Conservation (phyloP, 1,139 yeast genomes). For the Diutina pseudorugosa region DNA sequence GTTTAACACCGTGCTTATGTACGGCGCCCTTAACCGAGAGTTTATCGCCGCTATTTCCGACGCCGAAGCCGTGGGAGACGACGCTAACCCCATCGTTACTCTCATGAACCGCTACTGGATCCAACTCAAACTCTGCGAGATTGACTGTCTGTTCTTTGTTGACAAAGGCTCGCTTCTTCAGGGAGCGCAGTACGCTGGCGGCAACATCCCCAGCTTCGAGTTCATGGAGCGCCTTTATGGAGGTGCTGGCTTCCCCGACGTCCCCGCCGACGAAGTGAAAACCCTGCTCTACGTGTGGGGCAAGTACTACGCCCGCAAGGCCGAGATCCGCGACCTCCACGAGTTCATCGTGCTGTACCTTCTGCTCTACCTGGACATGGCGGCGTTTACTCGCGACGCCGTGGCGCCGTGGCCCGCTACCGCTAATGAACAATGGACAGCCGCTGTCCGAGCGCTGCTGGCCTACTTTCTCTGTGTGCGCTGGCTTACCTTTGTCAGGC, state of each 20-base stretch:
- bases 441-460: constrained; percentile 4
- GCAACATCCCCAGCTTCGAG: constrained; percentile 17
- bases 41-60: constrained; percentile 15
- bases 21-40: constrained; percentile 16
- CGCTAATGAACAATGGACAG: background rate
- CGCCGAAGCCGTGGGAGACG: background rate
- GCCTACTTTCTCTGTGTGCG: constrained; percentile 13
- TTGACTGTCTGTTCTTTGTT: constrained; percentile 21
- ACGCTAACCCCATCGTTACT: background rate
- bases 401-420: background rate
- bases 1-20: constrained; percentile 18
- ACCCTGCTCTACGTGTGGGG: constrained; percentile 13
- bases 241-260: background rate
- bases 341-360: constrained; percentile 14
- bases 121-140: constrained; percentile 18
- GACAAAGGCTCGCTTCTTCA: constrained; percentile 19
- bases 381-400: constrained; percentile 6
- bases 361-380: constrained; percentile 13
- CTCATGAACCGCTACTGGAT: constrained; percentile 18
- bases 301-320: constrained; percentile 16
- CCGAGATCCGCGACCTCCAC: constrained; percentile 8
- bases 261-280: constrained; percentile 5
- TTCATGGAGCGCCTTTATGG: constrained; percentile 9
- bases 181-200: constrained; percentile 17
- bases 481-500: constrained; percentile 21